Evolutionary conservation across 164 flowering plant genomes (phyloP), one percentile per base, ranked within the genome.

Genomic region (Santalum album): DNA sequence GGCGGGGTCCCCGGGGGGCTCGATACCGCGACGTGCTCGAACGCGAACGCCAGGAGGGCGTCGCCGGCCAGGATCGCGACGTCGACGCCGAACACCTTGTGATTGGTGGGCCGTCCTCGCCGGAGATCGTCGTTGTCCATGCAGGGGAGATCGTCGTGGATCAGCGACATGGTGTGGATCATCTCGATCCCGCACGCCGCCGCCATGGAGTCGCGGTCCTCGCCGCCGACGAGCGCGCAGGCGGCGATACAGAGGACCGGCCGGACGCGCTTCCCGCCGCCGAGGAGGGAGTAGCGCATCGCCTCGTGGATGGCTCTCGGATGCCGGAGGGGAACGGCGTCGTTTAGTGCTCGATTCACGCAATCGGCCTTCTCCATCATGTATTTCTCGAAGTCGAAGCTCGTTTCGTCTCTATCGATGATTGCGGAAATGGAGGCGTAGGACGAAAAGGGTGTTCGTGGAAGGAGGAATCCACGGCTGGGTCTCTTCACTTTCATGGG

Each of bases 141-240:
- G 45, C 95, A 83, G 1, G 95, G 90, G 21, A 86, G 73, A 25
- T 86, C 95, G 45, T 86, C 90, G 49, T 86, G 95, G 50, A 86
- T 83, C 14, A 86, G 50, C 2, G 87, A 81, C 95, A 83, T 86
- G 56, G 95, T 83, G 66, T 83, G 95, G 16, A 86, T 81, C 90
- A 86, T 86, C 69, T 86, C 95, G 3, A 81, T 73, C 0, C 86
- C 86, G 49, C 90, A 81, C 1, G 95, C 95, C 0, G 84, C 68
- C 0, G 95, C 79, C 87, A 83, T 78, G 5, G 87, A 86, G 35
- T 57, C 52, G 22, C 65, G 44, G 38, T 76, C 75, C 1, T 40
- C 23, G 17, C 90, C 95, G 14, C 95, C 95, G 16, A 83, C 84
- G 16, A 86, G 76, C 64, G 81, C 95, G 47, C 90, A 78, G 7